Base-by-base conservation (phyloP, 805 yeast genomes). In the Yueomyces sp. region DNA sequence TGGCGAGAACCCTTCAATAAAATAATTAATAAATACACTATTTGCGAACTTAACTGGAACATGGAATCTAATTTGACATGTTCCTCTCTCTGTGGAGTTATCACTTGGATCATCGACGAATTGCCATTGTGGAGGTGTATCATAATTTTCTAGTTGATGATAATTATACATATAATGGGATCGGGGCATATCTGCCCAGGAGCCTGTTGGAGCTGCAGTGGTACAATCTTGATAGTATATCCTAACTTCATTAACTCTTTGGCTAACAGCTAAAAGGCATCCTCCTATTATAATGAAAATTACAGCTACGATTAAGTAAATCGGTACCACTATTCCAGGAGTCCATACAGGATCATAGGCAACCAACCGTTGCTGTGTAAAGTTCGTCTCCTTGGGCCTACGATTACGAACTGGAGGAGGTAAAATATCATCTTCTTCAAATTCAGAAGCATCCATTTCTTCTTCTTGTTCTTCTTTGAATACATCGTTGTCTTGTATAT, bases 211-310 rank as follows among this genome's bases (percentile, higher is more conserved):
- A 1, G 85, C 85, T 31, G 66, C 49, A 3, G 55, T 56, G 32
- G 66, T 70, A 67, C 98, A 90, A 41, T 76, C 68, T 40, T 87
- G 74, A 57, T 90, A 90, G 53, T 85, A 82, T 33, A 92, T 69
- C 37, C 71, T 70, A 34, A 92, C 42, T 47, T 81, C 79, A 59
- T 88, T 82, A 5, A 87, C 86, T 49, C 73, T 71, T 54, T 76
- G 68, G 3, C 86, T 72, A 11, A 90, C 81, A 47, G 76, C 73
- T 28, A 87, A 61, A 51, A 92, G 74, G 39, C 82, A 88, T 26
- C 87, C 86, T 26, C 98, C 98, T 44, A 92, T 74, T 12, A 95
- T 94, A 11, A 90, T 84, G 58, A 87, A 83, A 9, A 92, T 70
- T 12, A 81, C 70, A 1, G 94, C 86, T 39, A 88, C 66, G 9